These are phyloP conservation scores for Hamamelis virginiana DNA, from an alignment of 164 flowering plant species.

Conservation along the genomic window DNA sequence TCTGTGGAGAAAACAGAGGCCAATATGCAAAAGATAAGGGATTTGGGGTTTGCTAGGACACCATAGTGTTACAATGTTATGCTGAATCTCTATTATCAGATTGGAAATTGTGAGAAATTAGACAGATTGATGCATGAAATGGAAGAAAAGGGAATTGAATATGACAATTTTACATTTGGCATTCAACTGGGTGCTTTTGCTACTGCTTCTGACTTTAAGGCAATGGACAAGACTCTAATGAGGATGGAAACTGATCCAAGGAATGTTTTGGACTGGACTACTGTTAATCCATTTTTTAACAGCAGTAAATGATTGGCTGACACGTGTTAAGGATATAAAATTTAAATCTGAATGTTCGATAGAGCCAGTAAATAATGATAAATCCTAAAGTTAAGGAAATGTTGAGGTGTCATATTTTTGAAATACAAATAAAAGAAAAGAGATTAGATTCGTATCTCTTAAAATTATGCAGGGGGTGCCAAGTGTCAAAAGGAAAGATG, in stretches of 20 bases:
- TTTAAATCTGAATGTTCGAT: too few relatives aligned
- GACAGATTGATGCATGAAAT: constrained; percentile 22
- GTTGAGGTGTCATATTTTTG: too few relatives aligned
- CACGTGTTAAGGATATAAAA: too few relatives aligned
- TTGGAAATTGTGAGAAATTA: constrained; percentile 10
- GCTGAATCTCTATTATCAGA: constrained; percentile 9
- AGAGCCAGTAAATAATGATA: too few relatives aligned
- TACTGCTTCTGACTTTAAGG: constrained; percentile 6
- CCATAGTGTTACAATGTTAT: constrained; percentile 6
- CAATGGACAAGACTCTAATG: constrained; percentile 25
- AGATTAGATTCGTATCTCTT: too few relatives aligned
- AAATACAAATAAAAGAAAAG: too few relatives aligned
- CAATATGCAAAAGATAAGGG: constrained; percentile 9
- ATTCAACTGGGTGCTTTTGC: constrained; percentile 20
- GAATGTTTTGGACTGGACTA: constrained; percentile 12
- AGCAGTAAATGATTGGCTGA: too few relatives aligned
- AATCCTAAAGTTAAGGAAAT: too few relatives aligned
- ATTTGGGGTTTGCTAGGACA: background rate
- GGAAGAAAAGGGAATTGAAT: constrained; percentile 17
- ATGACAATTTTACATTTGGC: constrained; percentile 13
- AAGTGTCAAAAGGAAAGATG: too few relatives aligned
- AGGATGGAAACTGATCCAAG: constrained; percentile 21
- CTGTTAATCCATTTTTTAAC: too few relatives aligned
- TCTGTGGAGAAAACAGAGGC: constrained; percentile 12
- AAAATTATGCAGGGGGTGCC: too few relatives aligned